Evolutionary conservation across 2,329 filamentous ascomycete genomes (phyloP).

Genomic region (Aspergillus neotritici): DNA sequence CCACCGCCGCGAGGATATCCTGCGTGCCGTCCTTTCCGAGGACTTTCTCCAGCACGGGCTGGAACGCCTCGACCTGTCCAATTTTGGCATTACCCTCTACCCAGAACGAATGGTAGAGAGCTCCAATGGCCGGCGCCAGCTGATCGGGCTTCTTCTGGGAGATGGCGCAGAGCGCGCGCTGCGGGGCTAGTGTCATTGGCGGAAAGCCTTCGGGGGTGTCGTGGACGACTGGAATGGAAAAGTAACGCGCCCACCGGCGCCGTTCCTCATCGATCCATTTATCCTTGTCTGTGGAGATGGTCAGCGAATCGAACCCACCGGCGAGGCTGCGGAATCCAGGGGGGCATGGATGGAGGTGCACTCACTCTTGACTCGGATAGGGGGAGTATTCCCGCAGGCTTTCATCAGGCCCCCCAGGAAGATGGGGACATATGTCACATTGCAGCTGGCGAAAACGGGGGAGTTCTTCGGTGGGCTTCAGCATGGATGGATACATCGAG

Average conservation of each 20-base stretch:
- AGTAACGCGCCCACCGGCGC: slow-evolving; percentile 48
- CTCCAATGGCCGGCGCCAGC: slow-evolving; percentile 39
- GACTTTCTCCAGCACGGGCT: slow-evolving; percentile 39
- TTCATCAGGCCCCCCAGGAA: slow-evolving; percentile 58
- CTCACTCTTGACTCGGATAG: slow-evolving; percentile 53
- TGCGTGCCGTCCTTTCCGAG: slow-evolving; percentile 43
- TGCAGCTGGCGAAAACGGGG: slow-evolving; percentile 49
- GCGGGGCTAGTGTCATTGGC: slow-evolving; percentile 45
- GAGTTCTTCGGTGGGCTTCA: slow-evolving; percentile 42
- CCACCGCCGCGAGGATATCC: slow-evolving; percentile 39
- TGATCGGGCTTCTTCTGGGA: slow-evolving; percentile 38
- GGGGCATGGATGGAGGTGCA: not conserved
- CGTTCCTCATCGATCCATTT: slow-evolving; percentile 53
- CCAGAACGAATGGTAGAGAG: slow-evolving; percentile 51
- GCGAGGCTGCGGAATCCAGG: not conserved
- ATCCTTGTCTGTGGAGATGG: slow-evolving; percentile 49
- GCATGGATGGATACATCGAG: not conserved
- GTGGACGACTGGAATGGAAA: slow-evolving; percentile 50
- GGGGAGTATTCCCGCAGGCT: slow-evolving; percentile 49
- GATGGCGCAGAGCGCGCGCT: slow-evolving; percentile 50
- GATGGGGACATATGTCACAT: slow-evolving; percentile 55
- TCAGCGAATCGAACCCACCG: too few species aligned
- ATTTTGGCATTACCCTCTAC: slow-evolving; percentile 43
- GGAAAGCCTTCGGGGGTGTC: slow-evolving; percentile 49
- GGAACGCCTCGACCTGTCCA: slow-evolving; percentile 41